phyloP scores from a whole-genome alignment of 371 early-diverging fungal genomes.

The Dinochytrium kinnereticum region DNA sequence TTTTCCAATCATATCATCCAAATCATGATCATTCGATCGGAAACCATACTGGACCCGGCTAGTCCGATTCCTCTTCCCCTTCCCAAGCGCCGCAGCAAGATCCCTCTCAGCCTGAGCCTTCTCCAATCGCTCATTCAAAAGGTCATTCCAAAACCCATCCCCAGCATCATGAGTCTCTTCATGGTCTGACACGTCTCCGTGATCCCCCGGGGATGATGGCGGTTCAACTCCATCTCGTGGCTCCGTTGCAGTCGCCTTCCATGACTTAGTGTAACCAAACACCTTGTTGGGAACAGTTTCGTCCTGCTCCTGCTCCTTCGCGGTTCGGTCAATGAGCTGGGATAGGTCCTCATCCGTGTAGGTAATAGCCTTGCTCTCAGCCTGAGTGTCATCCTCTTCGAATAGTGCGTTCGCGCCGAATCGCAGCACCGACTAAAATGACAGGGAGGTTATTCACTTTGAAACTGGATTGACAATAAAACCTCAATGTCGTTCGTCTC shows the following conservation, averaged over 20 bases:
- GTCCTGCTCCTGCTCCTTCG: slow-evolving; percentile 17
- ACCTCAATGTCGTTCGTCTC: slow-evolving; percentile 69
- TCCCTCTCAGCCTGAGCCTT: background rate
- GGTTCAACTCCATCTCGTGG: slow-evolving; percentile 12
- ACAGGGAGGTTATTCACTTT: background rate
- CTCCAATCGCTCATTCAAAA: slow-evolving; percentile 30
- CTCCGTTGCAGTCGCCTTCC: slow-evolving; percentile 47
- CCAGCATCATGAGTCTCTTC: slow-evolving; percentile 15
- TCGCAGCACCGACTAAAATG: slow-evolving; percentile 62
- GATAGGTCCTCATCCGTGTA: slow-evolving; percentile 59
- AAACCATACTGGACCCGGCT: background rate
- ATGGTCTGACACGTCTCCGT: background rate
- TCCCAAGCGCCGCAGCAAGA: background rate
- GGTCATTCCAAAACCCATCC: slow-evolving; percentile 58
- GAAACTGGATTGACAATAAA: background rate
- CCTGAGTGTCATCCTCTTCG: slow-evolving; percentile 61
- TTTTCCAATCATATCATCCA: background rate
- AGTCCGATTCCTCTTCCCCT: background rate
- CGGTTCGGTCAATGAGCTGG: slow-evolving; percentile 65
- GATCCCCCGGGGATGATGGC: too few relatives aligned
- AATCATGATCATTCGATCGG: background rate
- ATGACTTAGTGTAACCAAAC: slow-evolving; percentile 47
- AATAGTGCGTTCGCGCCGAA: slow-evolving; percentile 86
- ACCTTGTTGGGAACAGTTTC: slow-evolving; percentile 13
- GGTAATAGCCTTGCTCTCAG: slow-evolving; percentile 36